Conservation (phyloP, 2,329 filamentous ascomycete genomes). For the Fusarium setosum region DNA sequence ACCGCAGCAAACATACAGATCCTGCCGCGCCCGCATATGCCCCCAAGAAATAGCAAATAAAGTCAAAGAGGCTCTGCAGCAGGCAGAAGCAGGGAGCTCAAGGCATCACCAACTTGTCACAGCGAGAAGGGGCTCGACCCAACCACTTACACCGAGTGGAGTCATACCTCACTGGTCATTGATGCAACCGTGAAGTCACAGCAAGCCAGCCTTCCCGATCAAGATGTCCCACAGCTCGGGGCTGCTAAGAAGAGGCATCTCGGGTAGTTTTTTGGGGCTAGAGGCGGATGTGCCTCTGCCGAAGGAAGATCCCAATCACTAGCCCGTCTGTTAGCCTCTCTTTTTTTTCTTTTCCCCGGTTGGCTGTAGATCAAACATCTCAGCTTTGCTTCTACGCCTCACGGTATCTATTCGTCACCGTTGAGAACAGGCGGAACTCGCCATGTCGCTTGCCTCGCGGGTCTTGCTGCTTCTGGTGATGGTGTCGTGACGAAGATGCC, state of each 20-base stretch:
- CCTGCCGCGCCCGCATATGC: slow-evolving; percentile 1
- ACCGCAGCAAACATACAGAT: neutral
- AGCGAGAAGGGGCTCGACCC: neutral
- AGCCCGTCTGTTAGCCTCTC: slow-evolving; percentile 15
- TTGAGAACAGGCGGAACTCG: neutral
- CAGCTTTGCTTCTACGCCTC: neutral
- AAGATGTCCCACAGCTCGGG: neutral
- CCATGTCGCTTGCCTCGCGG: neutral
- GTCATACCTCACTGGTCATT: neutral
- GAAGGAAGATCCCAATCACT: slow-evolving; percentile 39
- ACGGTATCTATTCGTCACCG: neutral
- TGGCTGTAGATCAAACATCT: neutral
- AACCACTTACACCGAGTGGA: slow-evolving; percentile 7
- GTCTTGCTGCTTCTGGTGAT: slow-evolving; percentile 3
- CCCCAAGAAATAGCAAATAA: neutral
- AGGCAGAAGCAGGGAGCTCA: too few relatives aligned
- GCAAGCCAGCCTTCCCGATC: neutral
- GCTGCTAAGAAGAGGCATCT: slow-evolving; percentile 17
- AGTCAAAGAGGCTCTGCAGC: slow-evolving; percentile 14
- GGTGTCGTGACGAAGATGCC: neutral
- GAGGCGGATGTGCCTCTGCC: slow-evolving; percentile 23
- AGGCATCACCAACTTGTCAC: slow-evolving; percentile 13
- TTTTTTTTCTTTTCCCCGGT: slow-evolving; percentile 27
- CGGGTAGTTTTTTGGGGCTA: slow-evolving; percentile 8
- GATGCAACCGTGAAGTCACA: slow-evolving; percentile 1